phyloP scores from a whole-genome alignment of 2,329 filamentous ascomycete genomes.

The Trichoderma harzianum region DNA sequence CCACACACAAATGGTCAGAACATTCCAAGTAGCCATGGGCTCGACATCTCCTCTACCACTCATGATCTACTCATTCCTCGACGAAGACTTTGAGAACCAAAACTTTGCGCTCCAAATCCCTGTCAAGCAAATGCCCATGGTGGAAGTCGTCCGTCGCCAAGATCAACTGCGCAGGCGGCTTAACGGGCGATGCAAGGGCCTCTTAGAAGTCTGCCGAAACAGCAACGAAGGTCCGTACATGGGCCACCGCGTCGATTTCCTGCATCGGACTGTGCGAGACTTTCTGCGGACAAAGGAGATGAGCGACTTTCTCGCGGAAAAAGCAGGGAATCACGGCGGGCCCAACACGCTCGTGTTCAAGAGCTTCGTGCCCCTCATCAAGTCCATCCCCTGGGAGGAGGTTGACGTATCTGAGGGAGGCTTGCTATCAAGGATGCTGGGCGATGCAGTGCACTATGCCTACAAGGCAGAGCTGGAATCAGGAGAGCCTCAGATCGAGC shows the following conservation, averaged over 20 bases:
- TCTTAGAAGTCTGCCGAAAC: background rate
- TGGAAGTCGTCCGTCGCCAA: background rate
- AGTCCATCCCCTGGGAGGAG: background rate
- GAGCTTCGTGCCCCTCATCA: background rate
- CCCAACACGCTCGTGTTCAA: background rate
- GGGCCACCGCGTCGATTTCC: slow-evolving; percentile 15
- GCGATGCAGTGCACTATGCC: background rate
- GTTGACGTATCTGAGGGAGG: background rate
- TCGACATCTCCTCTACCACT: background rate
- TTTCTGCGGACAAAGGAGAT: background rate
- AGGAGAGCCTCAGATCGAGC: background rate
- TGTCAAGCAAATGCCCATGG: background rate
- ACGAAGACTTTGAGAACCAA: background rate
- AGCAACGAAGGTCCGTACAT: background rate
- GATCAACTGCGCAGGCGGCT: background rate
- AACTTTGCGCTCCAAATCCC: background rate
- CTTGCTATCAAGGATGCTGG: background rate
- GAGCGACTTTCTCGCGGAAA: background rate
- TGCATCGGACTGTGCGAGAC: slow-evolving; percentile 20
- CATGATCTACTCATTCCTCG: background rate
- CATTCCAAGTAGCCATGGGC: background rate
- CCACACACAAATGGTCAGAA: background rate
- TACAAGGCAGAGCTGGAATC: background rate
- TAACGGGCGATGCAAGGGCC: background rate
- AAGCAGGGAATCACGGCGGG: background rate